Percentiles rank a stretch among this genome's conserved stretches.
Conservation (phyloP, 2,329 filamentous ascomycete genomes). For the Ophiocordyceps camponoti-floridani region DNA sequence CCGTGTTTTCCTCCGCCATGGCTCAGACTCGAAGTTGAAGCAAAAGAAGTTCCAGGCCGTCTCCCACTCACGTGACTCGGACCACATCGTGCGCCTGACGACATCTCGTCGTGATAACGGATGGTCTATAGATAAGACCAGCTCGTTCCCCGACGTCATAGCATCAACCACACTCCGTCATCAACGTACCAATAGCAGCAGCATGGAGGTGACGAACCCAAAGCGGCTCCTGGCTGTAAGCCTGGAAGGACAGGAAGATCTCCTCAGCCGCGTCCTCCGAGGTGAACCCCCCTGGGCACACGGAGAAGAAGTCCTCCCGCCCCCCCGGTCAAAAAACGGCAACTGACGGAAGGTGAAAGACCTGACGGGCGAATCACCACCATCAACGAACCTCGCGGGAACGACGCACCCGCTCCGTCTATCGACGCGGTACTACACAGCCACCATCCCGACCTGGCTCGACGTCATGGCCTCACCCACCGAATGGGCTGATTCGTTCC, state of each 20-base stretch:
- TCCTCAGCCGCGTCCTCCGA: constrained; percentile 32
- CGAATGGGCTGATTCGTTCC: constrained; percentile 41
- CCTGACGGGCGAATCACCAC: background rate
- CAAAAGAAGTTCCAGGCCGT: too few relatives aligned
- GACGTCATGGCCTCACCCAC: constrained; percentile 34
- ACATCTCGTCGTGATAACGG: too few relatives aligned
- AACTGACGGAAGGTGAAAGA: background rate
- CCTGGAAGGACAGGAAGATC: constrained; percentile 24
- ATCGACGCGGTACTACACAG: constrained; percentile 42
- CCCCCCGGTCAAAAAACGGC: background rate
- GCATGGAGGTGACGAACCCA: constrained; percentile 26
- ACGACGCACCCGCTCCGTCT: constrained; percentile 37
- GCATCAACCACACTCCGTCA: background rate
- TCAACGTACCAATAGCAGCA: background rate
- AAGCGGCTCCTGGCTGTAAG: constrained; percentile 40
- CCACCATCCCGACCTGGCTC: constrained; percentile 47
- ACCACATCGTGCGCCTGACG: too few relatives aligned
- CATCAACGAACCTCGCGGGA: constrained; percentile 23
- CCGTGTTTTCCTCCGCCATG: too few relatives aligned
- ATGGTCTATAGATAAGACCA: background rate
- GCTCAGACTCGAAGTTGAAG: too few relatives aligned
- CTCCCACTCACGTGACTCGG: too few relatives aligned
- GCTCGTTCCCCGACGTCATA: background rate
- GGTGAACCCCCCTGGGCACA: constrained; percentile 16
- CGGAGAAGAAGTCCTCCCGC: too few relatives aligned